phyloP scores from a whole-genome alignment of 495 filamentous ascomycete genomes.

The Polyplosphaeria fusca region DNA sequence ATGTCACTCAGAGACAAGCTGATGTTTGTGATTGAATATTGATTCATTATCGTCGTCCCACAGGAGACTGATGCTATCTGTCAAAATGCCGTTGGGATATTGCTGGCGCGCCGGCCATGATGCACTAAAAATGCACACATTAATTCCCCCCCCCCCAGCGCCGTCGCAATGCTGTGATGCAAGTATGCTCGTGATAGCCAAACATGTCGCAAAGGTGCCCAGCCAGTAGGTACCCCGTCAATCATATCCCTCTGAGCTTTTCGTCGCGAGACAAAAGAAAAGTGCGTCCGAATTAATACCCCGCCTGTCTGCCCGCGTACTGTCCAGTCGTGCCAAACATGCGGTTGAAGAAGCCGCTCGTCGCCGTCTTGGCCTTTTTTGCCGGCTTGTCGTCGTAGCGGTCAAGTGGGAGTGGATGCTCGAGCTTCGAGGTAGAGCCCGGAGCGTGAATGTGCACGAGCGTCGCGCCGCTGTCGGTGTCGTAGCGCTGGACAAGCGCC shows the following conservation, averaged over 20 bases:
- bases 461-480: conserved; percentile 38
- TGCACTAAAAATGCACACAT: conserved; percentile 24
- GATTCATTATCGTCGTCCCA: conserved; percentile 9
- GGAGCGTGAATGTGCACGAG: conserved; percentile 40
- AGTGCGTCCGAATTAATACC: conserved; percentile 25
- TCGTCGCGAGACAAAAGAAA: conserved; percentile 33
- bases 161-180: conserved; percentile 36
- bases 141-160: conserved; percentile 23
- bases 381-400: conserved; percentile 37
- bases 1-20: background rate
- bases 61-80: conserved; percentile 4
- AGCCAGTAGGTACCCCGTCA: conserved; percentile 27
- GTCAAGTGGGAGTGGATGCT: conserved; percentile 22
- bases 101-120: conserved; percentile 27
- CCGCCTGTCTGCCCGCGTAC: conserved; percentile 19
- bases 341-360: conserved; percentile 40
- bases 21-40: background rate
- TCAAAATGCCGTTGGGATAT: conserved; percentile 9
- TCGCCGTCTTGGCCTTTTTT: conserved; percentile 41
- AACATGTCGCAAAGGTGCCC: conserved; percentile 13
- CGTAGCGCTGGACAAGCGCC: conserved; percentile 41
- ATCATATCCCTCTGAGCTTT: conserved; percentile 21
- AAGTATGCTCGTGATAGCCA: background rate
- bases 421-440: conserved; percentile 16
- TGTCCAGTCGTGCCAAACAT: conserved; percentile 34